Base-by-base conservation (phyloP, 768 basidiomycete genomes). In the Rhodosporidiobolus sp. region DNA sequence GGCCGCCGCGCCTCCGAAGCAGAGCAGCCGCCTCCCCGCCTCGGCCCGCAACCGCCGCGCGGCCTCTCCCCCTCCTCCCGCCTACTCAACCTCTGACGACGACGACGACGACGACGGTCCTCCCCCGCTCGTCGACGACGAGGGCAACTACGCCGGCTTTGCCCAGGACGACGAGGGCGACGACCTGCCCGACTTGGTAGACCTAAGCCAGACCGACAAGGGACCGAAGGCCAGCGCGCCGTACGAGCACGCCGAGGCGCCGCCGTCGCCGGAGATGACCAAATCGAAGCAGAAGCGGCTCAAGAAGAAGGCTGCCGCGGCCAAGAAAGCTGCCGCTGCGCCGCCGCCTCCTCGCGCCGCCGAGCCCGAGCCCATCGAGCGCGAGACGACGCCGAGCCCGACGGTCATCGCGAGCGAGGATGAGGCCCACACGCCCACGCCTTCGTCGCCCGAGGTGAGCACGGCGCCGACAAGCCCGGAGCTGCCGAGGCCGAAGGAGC, bases 221-320 rank as follows among this genome's bases (percentile, higher is more conserved):
- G n/a, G n/a, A n/a, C n/a, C n/a, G n/a, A n/a, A n/a, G n/a, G n/a
- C n/a, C n/a, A n/a, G n/a, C n/a, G n/a, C n/a, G n/a, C n/a, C n/a
- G n/a, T n/a, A n/a, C 32, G 56, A 5, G 8, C 53, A 16, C 8
- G 26, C 53, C 28, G 35, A 20, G 8, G 35, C 17, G 22, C 12
- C 22, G n/a, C 56, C 34, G 14, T 43, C 35, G 10, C 12, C 10
- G 35, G 56, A 58, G 56, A 22, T 58, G 35, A 58, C 14, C 56
- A 58, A 58, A 35, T 58, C 56, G 56, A 16, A 58, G 56, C 56
- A 43, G 35, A 58, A 58, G 56, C 56, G 56, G 16, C 22, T 43
- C 4, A 58, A 58, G 56, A 58, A 58, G 38, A 58, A 58, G 56
- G 24, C 26, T 8, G 34, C 56, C 6, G 38, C 34, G 7, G 56